Evolutionary conservation across 2,329 filamentous ascomycete genomes (phyloP).

Genomic region (Basipetospora sp.): DNA sequence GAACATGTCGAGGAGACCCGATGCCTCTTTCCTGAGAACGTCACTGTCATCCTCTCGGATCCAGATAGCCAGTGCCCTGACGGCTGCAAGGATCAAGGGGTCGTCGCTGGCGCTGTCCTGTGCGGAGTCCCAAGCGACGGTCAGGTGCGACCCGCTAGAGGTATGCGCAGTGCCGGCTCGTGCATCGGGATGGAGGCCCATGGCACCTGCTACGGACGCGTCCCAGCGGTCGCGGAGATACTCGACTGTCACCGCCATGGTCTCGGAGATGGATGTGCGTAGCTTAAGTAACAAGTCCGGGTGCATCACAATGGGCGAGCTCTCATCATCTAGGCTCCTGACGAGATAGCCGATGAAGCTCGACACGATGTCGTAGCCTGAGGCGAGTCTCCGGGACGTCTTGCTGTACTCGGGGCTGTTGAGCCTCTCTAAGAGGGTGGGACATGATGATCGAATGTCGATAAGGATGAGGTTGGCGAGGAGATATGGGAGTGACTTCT

Average conservation of each 20-base stretch:
- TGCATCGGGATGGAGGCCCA: slow-evolving; percentile 45
- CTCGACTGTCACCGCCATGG: slow-evolving; percentile 47
- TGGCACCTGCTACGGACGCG: slow-evolving; percentile 45
- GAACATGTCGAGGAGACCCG: slow-evolving; percentile 48
- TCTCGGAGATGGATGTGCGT: slow-evolving; percentile 45
- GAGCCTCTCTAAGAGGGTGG: slow-evolving; percentile 42
- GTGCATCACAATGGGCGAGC: slow-evolving; percentile 9
- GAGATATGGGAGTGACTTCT: slow-evolving; percentile 45
- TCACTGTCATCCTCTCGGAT: slow-evolving; percentile 54
- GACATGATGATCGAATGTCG: slow-evolving; percentile 49
- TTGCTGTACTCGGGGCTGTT: slow-evolving; percentile 38
- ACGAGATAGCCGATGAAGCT: slow-evolving; percentile 46
- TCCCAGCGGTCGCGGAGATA: slow-evolving; percentile 59
- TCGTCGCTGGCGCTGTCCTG: slow-evolving; percentile 35
- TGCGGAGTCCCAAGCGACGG: slow-evolving; percentile 44
- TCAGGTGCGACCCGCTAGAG: slow-evolving; percentile 28
- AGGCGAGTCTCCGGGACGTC: slow-evolving; percentile 39
- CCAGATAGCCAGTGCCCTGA: slow-evolving; percentile 49
- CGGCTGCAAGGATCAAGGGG: slow-evolving; percentile 42
- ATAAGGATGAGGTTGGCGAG: slow-evolving; percentile 51
- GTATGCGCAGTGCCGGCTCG: slow-evolving; percentile 29
- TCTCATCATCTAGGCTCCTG: slow-evolving; percentile 35
- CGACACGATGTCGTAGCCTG: slow-evolving; percentile 47
- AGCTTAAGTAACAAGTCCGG: slow-evolving; percentile 48
- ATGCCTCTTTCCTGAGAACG: slow-evolving; percentile 37